Conservation (phyloP, 83 land plant genomes). For the Larix sibirica region DNA sequence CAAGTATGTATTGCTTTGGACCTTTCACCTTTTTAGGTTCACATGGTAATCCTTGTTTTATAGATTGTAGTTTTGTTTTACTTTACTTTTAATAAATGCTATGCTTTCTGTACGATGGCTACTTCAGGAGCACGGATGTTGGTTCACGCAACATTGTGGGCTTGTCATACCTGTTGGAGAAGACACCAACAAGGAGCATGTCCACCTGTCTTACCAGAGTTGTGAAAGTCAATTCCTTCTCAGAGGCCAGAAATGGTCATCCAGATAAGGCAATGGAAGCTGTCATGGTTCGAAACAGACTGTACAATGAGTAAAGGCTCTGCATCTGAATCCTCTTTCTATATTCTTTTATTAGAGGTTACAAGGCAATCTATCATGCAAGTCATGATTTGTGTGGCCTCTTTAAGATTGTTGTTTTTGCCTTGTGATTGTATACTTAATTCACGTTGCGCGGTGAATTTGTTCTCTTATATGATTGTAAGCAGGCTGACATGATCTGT, state of each 20-base stretch:
- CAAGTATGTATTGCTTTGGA: conserved; percentile 4
- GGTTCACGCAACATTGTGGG: conserved; percentile 8
- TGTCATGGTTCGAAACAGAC: neutral
- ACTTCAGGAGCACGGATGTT: conserved; percentile 1
- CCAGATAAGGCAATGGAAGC: neutral
- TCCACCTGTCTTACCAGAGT: neutral
- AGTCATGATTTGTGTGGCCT: conserved; percentile 11
- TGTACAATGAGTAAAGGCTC: neutral
- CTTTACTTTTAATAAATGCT: neutral
- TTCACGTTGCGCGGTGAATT: conserved; percentile 4
- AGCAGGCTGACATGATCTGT: neutral
- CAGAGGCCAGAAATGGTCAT: neutral
- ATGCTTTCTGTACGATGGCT: neutral
- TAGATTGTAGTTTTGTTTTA: neutral
- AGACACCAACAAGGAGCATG: conserved; percentile 3
- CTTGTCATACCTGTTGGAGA: neutral
- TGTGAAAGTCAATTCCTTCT: neutral
- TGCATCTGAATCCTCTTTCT: neutral
- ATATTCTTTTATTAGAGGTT: neutral
- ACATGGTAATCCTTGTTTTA: neutral
- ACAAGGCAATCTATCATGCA: neutral
- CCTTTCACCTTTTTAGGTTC: neutral
- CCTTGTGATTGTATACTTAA: neutral
- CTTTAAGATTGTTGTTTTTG: neutral
- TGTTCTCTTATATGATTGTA: neutral